phyloP scores from a whole-genome alignment of 441 rosid species.

The Populus tomentosa region DNA sequence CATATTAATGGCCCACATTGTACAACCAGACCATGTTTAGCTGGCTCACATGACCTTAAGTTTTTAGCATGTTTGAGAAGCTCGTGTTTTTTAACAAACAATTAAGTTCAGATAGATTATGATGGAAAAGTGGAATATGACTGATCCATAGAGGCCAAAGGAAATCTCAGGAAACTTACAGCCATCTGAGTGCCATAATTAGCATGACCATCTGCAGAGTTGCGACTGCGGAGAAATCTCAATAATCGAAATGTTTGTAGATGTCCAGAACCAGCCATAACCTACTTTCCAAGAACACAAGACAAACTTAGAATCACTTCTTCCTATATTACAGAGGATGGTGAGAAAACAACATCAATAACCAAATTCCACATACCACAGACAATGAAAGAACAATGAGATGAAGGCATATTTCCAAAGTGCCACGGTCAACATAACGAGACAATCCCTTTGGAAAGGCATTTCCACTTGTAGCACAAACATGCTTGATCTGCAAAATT shows the following conservation, averaged over 20 bases:
- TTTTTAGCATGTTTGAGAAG: background rate
- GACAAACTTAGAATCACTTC: conserved; percentile 14
- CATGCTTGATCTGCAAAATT: conserved; percentile 79
- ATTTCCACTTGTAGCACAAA: conserved; percentile 44
- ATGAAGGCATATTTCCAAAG: conserved; percentile 93
- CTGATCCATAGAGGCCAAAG: background rate
- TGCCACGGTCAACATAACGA: conserved; percentile 77
- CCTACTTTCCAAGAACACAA: conserved; percentile 38
- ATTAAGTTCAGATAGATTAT: background rate
- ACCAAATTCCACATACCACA: conserved; percentile 52
- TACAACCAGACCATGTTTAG: background rate
- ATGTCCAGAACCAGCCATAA: conserved; percentile 99
- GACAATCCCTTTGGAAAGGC: conserved; percentile 80
- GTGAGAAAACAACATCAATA: conserved; percentile 4
- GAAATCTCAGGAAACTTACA: conserved; percentile 43
- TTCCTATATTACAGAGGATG: conserved; percentile 5
- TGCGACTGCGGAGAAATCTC: conserved; percentile 80
- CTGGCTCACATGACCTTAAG: background rate
- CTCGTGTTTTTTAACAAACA: background rate
- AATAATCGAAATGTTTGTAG: conserved; percentile 76
- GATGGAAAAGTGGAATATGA: background rate
- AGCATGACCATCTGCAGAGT: conserved; percentile 84
- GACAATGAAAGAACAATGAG: conserved; percentile 85
- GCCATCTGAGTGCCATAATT: conserved; percentile 94
- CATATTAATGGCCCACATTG: background rate